Conservation (phyloP, 331 rosid species). For the Phaseolus coccineus region DNA sequence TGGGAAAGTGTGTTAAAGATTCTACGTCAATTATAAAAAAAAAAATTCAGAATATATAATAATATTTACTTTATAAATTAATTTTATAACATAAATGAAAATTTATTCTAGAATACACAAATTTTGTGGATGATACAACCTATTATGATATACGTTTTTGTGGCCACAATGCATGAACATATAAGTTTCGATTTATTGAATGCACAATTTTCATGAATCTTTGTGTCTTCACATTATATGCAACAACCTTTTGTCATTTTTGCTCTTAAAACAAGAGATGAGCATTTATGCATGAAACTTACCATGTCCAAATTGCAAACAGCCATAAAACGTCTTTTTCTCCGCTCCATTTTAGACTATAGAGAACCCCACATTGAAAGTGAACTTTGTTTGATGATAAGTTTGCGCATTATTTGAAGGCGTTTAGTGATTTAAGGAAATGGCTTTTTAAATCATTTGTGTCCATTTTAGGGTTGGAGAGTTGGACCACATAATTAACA, state of each 20-base stretch:
- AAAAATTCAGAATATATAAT: too few relatives aligned
- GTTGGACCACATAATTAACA: not conserved
- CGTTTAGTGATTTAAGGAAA: too few relatives aligned
- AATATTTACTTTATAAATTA: too few relatives aligned
- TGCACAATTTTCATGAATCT: not conserved
- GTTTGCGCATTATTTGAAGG: not conserved
- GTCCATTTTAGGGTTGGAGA: not conserved
- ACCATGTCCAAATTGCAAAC: not conserved
- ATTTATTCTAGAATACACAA: too few relatives aligned
- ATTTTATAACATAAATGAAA: too few relatives aligned
- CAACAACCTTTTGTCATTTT: not conserved
- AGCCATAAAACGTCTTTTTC: not conserved
- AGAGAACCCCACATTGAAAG: not conserved
- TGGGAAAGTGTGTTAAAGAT: too few relatives aligned
- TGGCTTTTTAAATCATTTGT: not conserved
- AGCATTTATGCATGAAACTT: not conserved
- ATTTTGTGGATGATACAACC: not conserved
- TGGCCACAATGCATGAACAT: not conserved
- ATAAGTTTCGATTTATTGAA: not conserved
- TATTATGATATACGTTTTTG: not conserved
- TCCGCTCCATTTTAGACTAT: not conserved
- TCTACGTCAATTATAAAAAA: too few relatives aligned
- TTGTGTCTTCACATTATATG: not conserved
- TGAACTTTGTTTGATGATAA: not conserved
- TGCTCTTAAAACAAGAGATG: not conserved